Conservation (phyloP, 345 rosid genomes). For the Salix brachista region DNA sequence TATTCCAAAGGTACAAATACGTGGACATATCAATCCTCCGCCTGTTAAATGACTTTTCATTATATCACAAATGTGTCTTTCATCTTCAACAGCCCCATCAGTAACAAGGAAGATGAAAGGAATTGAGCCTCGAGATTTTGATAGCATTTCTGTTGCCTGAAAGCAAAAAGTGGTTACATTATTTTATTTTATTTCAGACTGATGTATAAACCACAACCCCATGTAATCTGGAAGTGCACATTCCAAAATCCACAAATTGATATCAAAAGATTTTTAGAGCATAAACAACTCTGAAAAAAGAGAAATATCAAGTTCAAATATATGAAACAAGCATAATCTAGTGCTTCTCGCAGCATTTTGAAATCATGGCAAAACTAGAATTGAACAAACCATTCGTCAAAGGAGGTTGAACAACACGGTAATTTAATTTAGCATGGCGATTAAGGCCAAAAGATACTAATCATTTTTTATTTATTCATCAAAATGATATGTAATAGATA, state of each 20-base stretch:
- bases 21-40: slow-evolving; percentile 53
- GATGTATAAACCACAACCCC: neutral
- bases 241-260: neutral
- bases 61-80: slow-evolving; percentile 65
- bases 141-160: slow-evolving; percentile 88
- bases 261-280: neutral
- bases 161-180: slow-evolving; percentile 10
- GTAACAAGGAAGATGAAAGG: slow-evolving; percentile 83
- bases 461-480: neutral
- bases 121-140: slow-evolving; percentile 48
- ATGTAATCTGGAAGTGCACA: neutral
- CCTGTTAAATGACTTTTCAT: slow-evolving; percentile 54
- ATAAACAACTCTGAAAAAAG: neutral
- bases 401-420: neutral
- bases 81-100: slow-evolving; percentile 95
- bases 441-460: neutral
- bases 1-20: slow-evolving; percentile 73
- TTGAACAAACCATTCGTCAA: neutral
- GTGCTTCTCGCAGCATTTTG: neutral
- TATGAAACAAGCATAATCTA: neutral
- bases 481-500: neutral
- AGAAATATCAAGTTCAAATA: neutral
- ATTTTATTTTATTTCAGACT: no score
- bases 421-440: neutral
- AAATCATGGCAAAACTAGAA: neutral